Evolutionary conservation across 768 basidiomycete genomes (phyloP).

Genomic region (Cyclocybe aegerita): DNA sequence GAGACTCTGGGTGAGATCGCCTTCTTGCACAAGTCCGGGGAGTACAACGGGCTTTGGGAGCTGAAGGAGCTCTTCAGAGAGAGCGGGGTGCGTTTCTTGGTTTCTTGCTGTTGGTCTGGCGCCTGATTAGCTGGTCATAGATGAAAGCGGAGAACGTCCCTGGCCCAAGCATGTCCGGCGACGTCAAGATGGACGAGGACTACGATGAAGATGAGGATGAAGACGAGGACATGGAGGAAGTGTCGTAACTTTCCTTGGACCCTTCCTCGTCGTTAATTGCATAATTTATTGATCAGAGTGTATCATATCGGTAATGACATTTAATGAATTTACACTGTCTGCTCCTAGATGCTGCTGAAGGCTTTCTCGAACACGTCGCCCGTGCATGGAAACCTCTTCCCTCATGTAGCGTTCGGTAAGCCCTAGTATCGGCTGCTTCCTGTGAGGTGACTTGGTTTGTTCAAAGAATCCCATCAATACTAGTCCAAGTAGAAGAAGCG

Average conservation of each 20-base stretch:
- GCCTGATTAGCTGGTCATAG: conserved; percentile 18
- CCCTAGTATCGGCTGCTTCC: too few species aligned
- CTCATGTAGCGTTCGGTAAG: too few species aligned
- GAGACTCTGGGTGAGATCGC: conserved; percentile 80
- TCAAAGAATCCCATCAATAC: too few species aligned
- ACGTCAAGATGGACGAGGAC: conserved; percentile 50
- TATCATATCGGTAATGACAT: too few species aligned
- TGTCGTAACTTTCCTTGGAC: conserved; percentile 41
- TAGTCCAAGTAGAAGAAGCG: too few species aligned
- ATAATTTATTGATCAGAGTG: background rate
- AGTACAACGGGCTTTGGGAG: conserved; percentile 80
- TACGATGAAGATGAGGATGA: conserved; percentile 64
- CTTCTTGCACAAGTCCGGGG: conserved; percentile 74
- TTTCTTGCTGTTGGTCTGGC: background rate
- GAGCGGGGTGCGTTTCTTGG: conserved; percentile 45
- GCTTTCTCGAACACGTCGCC: too few species aligned
- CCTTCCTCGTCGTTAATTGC: background rate
- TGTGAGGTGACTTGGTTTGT: too few species aligned
- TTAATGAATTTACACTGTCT: background rate
- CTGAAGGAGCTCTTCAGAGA: conserved; percentile 73
- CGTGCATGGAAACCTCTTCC: too few species aligned
- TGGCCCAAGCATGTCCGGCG: conserved; percentile 28
- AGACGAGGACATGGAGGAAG: conserved; percentile 71
- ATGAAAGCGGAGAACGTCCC: conserved; percentile 48
- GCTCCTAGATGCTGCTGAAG: background rate